Evolutionary conservation across 2,329 filamentous ascomycete species (phyloP).

Genomic region (Neobulgaria alba): DNA sequence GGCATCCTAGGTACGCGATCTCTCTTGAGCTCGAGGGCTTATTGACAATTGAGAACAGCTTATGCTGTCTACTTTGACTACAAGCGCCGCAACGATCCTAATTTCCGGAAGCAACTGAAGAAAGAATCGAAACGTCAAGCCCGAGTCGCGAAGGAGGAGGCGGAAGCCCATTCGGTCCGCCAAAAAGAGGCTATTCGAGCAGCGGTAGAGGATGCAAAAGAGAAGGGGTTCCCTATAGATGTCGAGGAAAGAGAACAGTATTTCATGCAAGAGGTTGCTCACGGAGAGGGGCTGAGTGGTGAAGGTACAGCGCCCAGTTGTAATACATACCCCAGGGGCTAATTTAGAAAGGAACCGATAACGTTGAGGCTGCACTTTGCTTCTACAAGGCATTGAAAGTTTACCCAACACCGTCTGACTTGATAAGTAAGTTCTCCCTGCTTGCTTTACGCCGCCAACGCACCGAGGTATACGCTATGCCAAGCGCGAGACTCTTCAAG

Average conservation of each 20-base stretch:
- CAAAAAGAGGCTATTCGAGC: constrained; percentile 67
- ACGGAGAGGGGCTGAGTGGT: constrained; percentile 73
- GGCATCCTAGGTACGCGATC: constrained; percentile 46
- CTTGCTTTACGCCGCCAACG: no score
- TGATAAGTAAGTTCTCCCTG: constrained; percentile 37
- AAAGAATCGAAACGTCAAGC: constrained; percentile 67
- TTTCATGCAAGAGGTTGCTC: constrained; percentile 92
- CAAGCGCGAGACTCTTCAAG: no score
- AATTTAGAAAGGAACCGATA: constrained; percentile 47
- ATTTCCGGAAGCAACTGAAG: constrained; percentile 60
- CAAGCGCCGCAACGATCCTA: constrained; percentile 52
- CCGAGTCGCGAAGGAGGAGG: constrained; percentile 64
- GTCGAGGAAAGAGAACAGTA: constrained; percentile 91
- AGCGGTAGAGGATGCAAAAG: constrained; percentile 72
- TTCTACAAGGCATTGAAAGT: constrained; percentile 99
- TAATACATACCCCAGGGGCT: no score
- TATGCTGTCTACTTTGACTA: constrained; percentile 64
- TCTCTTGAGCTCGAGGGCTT: neutral
- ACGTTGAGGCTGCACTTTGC: constrained; percentile 78
- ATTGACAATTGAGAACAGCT: constrained; percentile 34
- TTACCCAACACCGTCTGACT: constrained; percentile 84
- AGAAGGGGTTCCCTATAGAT: constrained; percentile 83
- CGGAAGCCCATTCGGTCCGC: constrained; percentile 53
- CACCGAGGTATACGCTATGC: no score
- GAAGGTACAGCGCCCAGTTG: constrained; percentile 74